Evolutionary conservation across 2,329 filamentous ascomycete species (phyloP).

Genomic region (Epichloe sylvatica): DNA sequence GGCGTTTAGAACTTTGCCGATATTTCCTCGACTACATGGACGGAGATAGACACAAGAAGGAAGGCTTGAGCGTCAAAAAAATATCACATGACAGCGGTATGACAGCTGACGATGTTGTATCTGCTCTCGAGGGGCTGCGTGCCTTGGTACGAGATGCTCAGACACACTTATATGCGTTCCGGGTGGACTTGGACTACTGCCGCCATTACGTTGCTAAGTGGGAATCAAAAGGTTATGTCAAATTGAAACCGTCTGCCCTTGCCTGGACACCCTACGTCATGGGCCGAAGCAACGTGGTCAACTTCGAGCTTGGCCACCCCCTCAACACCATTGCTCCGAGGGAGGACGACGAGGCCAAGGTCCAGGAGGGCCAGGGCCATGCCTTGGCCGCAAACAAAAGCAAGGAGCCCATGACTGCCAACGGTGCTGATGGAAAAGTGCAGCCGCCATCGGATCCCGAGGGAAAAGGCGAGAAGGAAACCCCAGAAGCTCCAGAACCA

Average conservation of each 20-base stretch:
- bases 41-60: slow-evolving; percentile 19
- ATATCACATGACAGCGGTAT: slow-evolving; percentile 87
- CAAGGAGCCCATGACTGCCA: slow-evolving; percentile 1
- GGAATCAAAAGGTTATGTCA: slow-evolving; percentile 78
- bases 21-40: slow-evolving; percentile 49
- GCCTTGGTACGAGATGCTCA: slow-evolving; percentile 81
- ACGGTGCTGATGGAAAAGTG: slow-evolving; percentile 6
- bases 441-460: slow-evolving; percentile 3
- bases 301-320: slow-evolving; percentile 67
- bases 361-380: slow-evolving; percentile 21
- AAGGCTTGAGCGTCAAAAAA: slow-evolving; percentile 45
- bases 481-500: slow-evolving; percentile 11
- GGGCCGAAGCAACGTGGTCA: slow-evolving; percentile 69
- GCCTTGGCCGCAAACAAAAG: neutral
- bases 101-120: slow-evolving; percentile 92
- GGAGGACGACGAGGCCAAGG: slow-evolving; percentile 50
- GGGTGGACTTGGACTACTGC: slow-evolving; percentile 76
- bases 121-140: slow-evolving; percentile 77
- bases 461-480: neutral
- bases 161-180: slow-evolving; percentile 77
- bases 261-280: slow-evolving; percentile 97
- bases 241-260: slow-evolving; percentile 63
- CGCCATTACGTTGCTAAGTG: slow-evolving; percentile 78
- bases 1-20: slow-evolving; percentile 77
- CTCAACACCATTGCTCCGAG: slow-evolving; percentile 78